These are phyloP conservation scores for Singerocomus rubriflavus DNA, from an alignment of 1,284 basidiomycete genomes.

Conservation along the genomic window DNA sequence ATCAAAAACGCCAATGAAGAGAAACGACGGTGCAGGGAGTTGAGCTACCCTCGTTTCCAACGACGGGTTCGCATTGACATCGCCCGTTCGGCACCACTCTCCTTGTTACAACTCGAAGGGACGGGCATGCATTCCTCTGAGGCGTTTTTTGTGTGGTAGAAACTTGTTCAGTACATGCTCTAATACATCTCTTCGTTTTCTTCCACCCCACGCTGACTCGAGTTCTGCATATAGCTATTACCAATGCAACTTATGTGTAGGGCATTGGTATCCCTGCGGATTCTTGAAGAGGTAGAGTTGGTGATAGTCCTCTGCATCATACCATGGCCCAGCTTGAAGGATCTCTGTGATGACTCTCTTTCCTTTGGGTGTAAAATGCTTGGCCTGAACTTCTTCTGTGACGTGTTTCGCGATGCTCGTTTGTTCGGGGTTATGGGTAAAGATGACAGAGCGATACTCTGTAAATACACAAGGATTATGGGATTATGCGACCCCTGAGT, in stretches of 20 bases:
- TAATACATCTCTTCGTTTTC: neutral
- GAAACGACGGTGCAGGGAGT: slow-evolving; percentile 42
- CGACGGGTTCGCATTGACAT: slow-evolving; percentile 39
- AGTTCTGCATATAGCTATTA: slow-evolving; percentile 17
- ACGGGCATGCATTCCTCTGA: slow-evolving; percentile 45
- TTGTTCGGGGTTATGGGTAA: slow-evolving; percentile 79
- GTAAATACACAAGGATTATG: slow-evolving; percentile 9
- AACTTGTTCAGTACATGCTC: neutral
- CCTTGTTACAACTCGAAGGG: slow-evolving; percentile 49
- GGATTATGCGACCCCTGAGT: neutral
- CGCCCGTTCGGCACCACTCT: slow-evolving; percentile 47
- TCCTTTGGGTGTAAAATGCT: slow-evolving; percentile 75
- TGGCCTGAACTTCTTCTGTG: slow-evolving; percentile 82
- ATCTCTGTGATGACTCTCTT: slow-evolving; percentile 80
- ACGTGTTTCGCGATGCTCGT: slow-evolving; percentile 72
- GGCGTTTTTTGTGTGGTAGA: slow-evolving; percentile 34
- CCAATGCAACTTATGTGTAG: slow-evolving; percentile 53
- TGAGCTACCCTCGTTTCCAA: slow-evolving; percentile 36
- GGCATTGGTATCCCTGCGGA: slow-evolving; percentile 55
- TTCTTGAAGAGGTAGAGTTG: slow-evolving; percentile 80
- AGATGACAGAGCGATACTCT: slow-evolving; percentile 96
- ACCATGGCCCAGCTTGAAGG: slow-evolving; percentile 66
- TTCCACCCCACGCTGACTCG: neutral
- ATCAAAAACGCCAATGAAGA: slow-evolving; percentile 50
- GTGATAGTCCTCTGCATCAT: slow-evolving; percentile 83